Base-by-base conservation (phyloP, 768 basidiomycete species). In the Trametes villosa region DNA sequence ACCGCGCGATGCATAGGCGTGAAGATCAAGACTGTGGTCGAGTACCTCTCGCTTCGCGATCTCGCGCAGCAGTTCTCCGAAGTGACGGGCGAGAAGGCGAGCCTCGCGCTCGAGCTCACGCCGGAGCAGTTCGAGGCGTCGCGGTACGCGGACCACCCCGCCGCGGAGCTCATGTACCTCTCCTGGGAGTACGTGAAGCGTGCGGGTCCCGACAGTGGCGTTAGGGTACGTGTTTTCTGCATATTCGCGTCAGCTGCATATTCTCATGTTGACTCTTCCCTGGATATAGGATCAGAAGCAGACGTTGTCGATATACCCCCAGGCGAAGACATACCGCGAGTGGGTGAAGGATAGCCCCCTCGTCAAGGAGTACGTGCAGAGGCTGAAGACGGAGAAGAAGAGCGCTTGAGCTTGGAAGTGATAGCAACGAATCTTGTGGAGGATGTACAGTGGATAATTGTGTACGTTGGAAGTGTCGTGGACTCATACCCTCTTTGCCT, bases 11-110 rank as follows among this genome's bases (percentile, higher is more conserved):
- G 15, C 13, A 20, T 40, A 57, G 56, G 56, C 38, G 36, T 20
- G 17, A 57, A 57, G 47, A 57, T 57, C 56, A 57, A 57, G 56
- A 57, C 56, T 20, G 56, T 57, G 9, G 56, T 57, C 38, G 56
- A 57, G 4, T 57, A 46, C 34, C 47, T 57, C 56, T 27, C 56
- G 6, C 46, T 57, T 12, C 47, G 56, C 26, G 56, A 57, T 22
- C 47, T 57, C 22, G 56, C 47, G 6, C 11, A 13, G 18, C 56
- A 57, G 56, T 57, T 57, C 56, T 48, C 45, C 27, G 56, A 57
- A 15, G 56, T 49, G 47, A 57, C 56, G n/a, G 56, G 56, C 20
- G 56, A 57, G 56, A 57, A 57, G 47, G 56, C 56, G 26, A 41
- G 47, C 56, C 47, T 57, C 6, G 56, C 56, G 36, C 26, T 57